Evolutionary conservation across 2,329 filamentous ascomycete species (phyloP).

Genomic region (Penicillium sp.): DNA sequence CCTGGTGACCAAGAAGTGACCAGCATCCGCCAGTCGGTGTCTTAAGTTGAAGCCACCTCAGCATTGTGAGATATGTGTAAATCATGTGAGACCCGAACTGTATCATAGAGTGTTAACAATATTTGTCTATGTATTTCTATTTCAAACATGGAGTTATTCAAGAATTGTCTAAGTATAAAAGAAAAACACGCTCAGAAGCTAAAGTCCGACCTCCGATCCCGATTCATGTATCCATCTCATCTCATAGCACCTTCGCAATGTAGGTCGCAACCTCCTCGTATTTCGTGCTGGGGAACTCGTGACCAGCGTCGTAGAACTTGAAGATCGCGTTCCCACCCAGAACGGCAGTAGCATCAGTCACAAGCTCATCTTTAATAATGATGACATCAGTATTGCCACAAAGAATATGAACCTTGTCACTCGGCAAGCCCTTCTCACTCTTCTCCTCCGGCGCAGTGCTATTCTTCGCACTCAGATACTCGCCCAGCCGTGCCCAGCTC

Average conservation of each 20-base stretch:
- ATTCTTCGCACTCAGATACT: constrained; percentile 50
- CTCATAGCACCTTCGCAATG: constrained; percentile 48
- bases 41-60: background rate
- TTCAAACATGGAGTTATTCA: background rate
- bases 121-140: constrained; percentile 17
- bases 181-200: background rate
- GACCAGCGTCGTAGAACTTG: constrained; percentile 62
- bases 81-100: background rate
- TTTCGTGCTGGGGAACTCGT: constrained; percentile 68
- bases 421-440: constrained; percentile 35
- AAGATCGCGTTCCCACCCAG: constrained; percentile 63
- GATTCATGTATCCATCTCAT: background rate
- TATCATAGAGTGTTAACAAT: constrained; percentile 4
- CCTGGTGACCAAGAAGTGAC: constrained; percentile 18
- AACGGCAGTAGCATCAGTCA: constrained; percentile 60
- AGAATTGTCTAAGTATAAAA: background rate
- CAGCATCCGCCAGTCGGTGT: background rate
- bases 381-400: constrained; percentile 68
- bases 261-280: constrained; percentile 59
- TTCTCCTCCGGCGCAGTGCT: constrained; percentile 28
- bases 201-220: background rate
- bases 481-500: constrained; percentile 62
- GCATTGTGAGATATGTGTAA: constrained; percentile 2
- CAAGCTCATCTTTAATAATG: constrained; percentile 64
- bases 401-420: constrained; percentile 62